A percentile compares a stretch with the other conserved stretches of the same genome.
These are phyloP conservation scores for Coriolopsis trogii DNA, from an alignment of 1,284 basidiomycete species.

Conservation along the genomic window DNA sequence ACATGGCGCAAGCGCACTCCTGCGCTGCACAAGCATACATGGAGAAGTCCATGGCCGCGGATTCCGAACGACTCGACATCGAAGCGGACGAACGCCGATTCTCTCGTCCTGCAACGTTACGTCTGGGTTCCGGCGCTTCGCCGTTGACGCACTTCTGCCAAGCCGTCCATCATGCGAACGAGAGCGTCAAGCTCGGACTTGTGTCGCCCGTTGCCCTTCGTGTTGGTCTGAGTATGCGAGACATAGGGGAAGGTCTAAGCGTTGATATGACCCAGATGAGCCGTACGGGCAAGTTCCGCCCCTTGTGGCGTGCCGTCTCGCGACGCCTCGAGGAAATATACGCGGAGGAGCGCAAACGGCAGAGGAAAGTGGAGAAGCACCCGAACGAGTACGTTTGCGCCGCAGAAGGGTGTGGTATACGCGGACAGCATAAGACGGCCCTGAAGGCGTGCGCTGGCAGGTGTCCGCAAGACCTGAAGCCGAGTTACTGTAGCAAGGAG, in stretches of 20 bases:
- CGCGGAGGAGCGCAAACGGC: not conserved
- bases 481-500: constrained; percentile 17
- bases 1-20: not conserved
- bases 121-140: not conserved
- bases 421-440: not conserved
- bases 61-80: not conserved
- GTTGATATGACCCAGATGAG: not conserved
- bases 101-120: not conserved
- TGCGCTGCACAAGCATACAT: not conserved
- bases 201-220: not conserved
- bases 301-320: not conserved
- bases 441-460: constrained; percentile 8
- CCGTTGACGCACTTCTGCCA: not conserved
- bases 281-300: not conserved
- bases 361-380: not conserved
- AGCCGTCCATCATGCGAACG: constrained; percentile 1
- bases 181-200: constrained; percentile 2
- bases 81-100: not conserved
- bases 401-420: constrained; percentile 4
- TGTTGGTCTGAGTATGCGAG: not conserved
- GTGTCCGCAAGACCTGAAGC: constrained; percentile 12
- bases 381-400: constrained; percentile 11
- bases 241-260: not conserved
- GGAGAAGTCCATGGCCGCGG: not conserved
- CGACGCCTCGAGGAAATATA: not conserved